Evolutionary conservation across 176 grass and related monocot species (phyloP), one percentile per base, ranked within the genome.

Genomic region (Bonia amplexicaulis): DNA sequence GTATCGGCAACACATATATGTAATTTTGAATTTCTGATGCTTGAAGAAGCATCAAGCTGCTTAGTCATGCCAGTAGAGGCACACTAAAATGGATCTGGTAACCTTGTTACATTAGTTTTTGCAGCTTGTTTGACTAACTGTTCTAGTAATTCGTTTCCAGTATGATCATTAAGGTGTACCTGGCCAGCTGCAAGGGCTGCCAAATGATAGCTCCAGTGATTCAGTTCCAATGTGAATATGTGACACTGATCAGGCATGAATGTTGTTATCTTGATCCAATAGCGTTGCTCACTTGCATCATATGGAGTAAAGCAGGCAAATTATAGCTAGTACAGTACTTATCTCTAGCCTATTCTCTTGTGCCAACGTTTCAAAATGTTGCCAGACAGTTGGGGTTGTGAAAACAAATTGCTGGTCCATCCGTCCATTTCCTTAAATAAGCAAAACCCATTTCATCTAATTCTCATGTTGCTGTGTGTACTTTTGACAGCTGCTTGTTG

Each of bases 401-500:
- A 62, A 63, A 63, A 74, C 26, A 73, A 35, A 60, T 19, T 82
- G 52, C 25, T 83, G 54, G 19, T 39, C 40, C 53, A 46, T 67
- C 7, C 64, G 12, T 51, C 25, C 53, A 46, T 67, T 7, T 74
- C 42, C 16, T 82, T 17, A 3, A 7, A 69, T 29, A 59, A 81
- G 29, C 19, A 66, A 60, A 27, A 27, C 47, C 12, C 29, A 23
- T 83, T 55, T 90, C 61, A 69, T 84, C 17, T 61, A 31, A n/a
- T 83, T 79, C 27, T 79, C 51, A 80, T 87, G 6, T 45, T 74
- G 39, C 4, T 73, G 12, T 52, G 3, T 49, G 29, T 82, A 25
- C 61, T 75, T 80, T 67, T 58, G 85, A 75, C 90, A 99, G 96
- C 90, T 74, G 80, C 92, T 78, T 96, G 91, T 81, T 89, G 86